phyloP scores from a whole-genome alignment of 2,329 filamentous ascomycete genomes.

The Boeremia lycopersici region DNA sequence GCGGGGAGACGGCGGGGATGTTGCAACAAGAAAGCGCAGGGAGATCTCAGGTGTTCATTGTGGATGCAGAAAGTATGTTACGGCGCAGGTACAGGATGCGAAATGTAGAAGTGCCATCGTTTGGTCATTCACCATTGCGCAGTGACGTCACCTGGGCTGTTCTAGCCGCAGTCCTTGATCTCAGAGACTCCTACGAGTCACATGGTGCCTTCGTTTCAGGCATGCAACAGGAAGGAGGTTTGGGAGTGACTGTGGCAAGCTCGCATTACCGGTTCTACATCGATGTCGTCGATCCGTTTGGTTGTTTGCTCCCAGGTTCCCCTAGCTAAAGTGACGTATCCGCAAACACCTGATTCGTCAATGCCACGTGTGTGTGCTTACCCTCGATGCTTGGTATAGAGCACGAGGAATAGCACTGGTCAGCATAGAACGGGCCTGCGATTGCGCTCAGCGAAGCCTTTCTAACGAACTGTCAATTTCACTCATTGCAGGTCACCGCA shows the following conservation, averaged over 20 bases:
- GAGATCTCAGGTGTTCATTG: slow-evolving; percentile 4
- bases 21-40: background rate
- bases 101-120: slow-evolving; percentile 1
- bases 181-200: background rate
- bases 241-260: background rate
- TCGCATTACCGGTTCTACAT: background rate
- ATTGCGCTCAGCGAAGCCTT: too few relatives aligned
- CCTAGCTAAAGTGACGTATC: slow-evolving; percentile 1
- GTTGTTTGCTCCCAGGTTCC: background rate
- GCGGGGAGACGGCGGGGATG: background rate
- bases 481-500: too few relatives aligned
- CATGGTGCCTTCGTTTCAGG: background rate
- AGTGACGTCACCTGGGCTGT: slow-evolving; percentile 10
- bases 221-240: slow-evolving; percentile 2
- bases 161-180: background rate
- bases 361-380: background rate
- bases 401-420: background rate
- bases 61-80: slow-evolving; percentile 2
- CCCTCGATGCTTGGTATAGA: background rate
- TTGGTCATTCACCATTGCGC: slow-evolving; percentile 2
- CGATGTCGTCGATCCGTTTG: slow-evolving; percentile 2
- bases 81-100: slow-evolving; percentile 8
- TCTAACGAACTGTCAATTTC: too few relatives aligned
- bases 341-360: slow-evolving; percentile 9
- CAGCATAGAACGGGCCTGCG: background rate